phyloP scores from a whole-genome alignment of 352 stramenopile genomes.

The Aphanomyces cochlioides region DNA sequence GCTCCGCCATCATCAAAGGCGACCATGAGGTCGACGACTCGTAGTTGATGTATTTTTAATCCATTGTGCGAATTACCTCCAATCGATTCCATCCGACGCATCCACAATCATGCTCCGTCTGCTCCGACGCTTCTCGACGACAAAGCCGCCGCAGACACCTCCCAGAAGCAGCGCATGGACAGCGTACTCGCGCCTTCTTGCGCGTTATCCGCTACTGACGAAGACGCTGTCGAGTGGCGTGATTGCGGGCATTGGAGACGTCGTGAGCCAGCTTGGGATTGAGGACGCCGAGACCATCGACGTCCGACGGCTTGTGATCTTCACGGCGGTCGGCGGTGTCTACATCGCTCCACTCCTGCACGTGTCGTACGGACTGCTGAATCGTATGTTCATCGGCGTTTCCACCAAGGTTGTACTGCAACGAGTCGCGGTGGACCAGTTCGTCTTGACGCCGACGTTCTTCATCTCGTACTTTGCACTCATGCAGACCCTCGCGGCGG shows the following conservation, averaged over 20 bases:
- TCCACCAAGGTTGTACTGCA: slow-evolving; percentile 46
- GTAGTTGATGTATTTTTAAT: slow-evolving; percentile 14
- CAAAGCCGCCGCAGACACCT: too few species aligned
- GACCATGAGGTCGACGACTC: slow-evolving; percentile 29
- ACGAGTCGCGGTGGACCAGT: slow-evolving; percentile 67
- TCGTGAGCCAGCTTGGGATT: slow-evolving; percentile 64
- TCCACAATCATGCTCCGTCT: neutral
- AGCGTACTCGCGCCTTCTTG: slow-evolving; percentile 51
- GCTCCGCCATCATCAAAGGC: slow-evolving; percentile 45
- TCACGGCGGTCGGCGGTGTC: slow-evolving; percentile 56
- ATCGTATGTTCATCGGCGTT: slow-evolving; percentile 40
- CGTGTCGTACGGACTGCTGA: slow-evolving; percentile 65
- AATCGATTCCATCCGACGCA: neutral
- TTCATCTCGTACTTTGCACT: slow-evolving; percentile 67
- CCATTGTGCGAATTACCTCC: neutral
- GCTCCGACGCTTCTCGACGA: too few species aligned
- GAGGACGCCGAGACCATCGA: slow-evolving; percentile 35
- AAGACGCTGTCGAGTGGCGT: slow-evolving; percentile 58
- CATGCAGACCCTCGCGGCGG: slow-evolving; percentile 46
- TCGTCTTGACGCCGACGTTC: slow-evolving; percentile 64
- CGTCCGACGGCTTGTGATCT: slow-evolving; percentile 49
- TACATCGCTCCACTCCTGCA: slow-evolving; percentile 68
- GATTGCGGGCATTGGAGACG: slow-evolving; percentile 63
- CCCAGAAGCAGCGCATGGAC: slow-evolving; percentile 36
- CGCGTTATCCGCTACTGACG: slow-evolving; percentile 50